Percentiles rank a stretch among this genome's conserved stretches.
These are phyloP conservation scores for Elongisporangium senticosum DNA, from an alignment of 352 stramenopile genomes.

Conservation along the genomic window DNA sequence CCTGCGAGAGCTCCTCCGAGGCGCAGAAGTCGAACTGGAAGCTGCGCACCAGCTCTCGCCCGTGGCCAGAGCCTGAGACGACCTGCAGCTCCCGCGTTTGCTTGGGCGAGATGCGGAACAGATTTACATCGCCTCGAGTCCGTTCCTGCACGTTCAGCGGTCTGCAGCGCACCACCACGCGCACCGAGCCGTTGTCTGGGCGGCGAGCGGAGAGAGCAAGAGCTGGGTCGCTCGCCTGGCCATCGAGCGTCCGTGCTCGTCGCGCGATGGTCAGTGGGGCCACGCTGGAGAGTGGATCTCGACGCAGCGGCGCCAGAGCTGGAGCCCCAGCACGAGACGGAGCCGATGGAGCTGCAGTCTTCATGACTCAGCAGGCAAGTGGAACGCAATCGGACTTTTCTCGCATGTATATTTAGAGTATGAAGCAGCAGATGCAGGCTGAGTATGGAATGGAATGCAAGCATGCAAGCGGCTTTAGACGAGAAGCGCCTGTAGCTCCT, in stretches of 20 bases:
- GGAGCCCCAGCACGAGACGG: neutral
- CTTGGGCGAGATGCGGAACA: conserved; percentile 51
- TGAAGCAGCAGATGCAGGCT: neutral
- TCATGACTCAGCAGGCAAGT: neutral
- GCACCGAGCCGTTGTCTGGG: conserved; percentile 19
- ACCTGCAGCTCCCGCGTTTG: conserved; percentile 47
- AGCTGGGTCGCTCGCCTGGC: neutral
- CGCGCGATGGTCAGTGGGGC: neutral
- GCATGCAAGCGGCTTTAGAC: conserved; percentile 12
- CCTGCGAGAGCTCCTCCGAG: conserved; percentile 49
- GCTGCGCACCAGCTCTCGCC: conserved; percentile 63
- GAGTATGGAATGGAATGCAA: conserved; percentile 6
- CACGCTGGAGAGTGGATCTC: neutral
- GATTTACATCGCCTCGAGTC: conserved; percentile 34
- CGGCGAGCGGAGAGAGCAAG: neutral
- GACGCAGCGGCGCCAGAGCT: neutral
- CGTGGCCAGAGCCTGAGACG: conserved; percentile 29
- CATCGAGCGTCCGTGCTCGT: neutral
- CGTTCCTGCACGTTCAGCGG: conserved; percentile 53
- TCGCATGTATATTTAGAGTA: neutral
- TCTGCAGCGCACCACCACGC: conserved; percentile 57
- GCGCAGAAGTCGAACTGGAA: conserved; percentile 78
- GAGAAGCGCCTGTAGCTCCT: conserved; percentile 2
- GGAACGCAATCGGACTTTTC: conserved; percentile 1
- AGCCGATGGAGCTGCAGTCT: neutral